These are phyloP conservation scores for Pulchroboletus neoregius DNA, from an alignment of 1,284 basidiomycete species.

Conservation along the genomic window DNA sequence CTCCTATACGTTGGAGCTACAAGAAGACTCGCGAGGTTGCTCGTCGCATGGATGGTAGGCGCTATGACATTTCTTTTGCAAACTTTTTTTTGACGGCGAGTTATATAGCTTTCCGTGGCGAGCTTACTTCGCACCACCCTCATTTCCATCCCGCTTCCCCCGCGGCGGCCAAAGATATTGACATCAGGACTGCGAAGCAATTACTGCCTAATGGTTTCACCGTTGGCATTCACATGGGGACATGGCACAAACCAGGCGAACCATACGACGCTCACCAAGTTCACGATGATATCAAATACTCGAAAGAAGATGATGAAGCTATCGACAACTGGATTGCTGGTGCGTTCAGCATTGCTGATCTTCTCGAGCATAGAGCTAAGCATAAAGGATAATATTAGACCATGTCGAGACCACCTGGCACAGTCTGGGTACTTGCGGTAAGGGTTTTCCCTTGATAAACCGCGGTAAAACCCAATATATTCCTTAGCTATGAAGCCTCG, in stretches of 20 bases:
- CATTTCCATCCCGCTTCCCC: slow-evolving; percentile 68
- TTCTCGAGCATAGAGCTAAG: background rate
- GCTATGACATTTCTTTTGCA: background rate
- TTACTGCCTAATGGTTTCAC: slow-evolving; percentile 58
- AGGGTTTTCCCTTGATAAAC: background rate
- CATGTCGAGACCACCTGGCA: slow-evolving; percentile 78
- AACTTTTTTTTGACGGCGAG: slow-evolving; percentile 1
- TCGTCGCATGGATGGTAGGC: slow-evolving; percentile 63
- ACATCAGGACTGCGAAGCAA: slow-evolving; percentile 64
- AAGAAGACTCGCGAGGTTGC: slow-evolving; percentile 71
- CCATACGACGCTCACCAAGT: slow-evolving; percentile 53
- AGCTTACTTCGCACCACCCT: slow-evolving; percentile 68
- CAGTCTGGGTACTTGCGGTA: slow-evolving; percentile 49
- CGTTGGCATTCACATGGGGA: slow-evolving; percentile 71
- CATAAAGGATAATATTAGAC: slow-evolving; percentile 30
- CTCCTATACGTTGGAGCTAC: slow-evolving; percentile 73
- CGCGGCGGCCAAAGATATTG: slow-evolving; percentile 57
- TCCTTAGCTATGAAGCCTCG: slow-evolving; percentile 65
- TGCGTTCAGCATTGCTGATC: slow-evolving; percentile 5
- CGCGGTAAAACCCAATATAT: background rate
- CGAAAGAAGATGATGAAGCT: slow-evolving; percentile 60
- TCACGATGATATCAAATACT: slow-evolving; percentile 62
- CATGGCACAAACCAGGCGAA: slow-evolving; percentile 59
- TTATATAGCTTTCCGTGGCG: slow-evolving; percentile 57
- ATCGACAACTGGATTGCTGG: slow-evolving; percentile 65